These are phyloP conservation scores for Strobilomyces echinocephalus DNA, from an alignment of 768 basidiomycete species.

Conservation along the genomic window DNA sequence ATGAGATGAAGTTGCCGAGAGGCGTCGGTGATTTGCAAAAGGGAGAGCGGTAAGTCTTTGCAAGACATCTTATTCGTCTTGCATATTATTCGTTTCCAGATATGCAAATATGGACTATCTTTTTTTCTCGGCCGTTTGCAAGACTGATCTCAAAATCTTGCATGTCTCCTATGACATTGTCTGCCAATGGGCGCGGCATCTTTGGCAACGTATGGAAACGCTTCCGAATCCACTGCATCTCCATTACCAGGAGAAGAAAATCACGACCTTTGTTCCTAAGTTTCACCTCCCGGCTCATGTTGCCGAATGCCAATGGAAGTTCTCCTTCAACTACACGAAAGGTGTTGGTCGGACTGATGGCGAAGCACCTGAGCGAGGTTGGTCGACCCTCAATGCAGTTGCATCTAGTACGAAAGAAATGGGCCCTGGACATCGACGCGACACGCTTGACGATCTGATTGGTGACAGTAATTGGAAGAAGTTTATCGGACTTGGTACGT, in stretches of 20 bases:
- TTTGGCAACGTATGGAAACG: constrained; percentile 2
- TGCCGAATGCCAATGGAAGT: not conserved
- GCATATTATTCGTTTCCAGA: not conserved
- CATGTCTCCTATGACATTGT: constrained; percentile 17
- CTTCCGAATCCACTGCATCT: not conserved
- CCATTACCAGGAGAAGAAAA: not conserved
- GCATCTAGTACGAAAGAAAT: too few relatives aligned
- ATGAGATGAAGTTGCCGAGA: not conserved
- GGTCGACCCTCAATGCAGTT: too few relatives aligned
- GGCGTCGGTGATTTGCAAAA: not conserved
- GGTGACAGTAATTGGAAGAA: too few relatives aligned
- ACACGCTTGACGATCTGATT: too few relatives aligned
- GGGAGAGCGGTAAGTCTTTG: not conserved
- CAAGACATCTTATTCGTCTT: too few relatives aligned
- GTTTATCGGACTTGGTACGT: too few relatives aligned
- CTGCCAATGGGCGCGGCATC: constrained; percentile 10
- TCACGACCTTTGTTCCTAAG: not conserved
- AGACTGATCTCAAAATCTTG: not conserved
- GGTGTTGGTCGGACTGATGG: too few relatives aligned
- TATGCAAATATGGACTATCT: not conserved
- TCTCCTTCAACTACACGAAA: not conserved
- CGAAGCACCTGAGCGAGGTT: too few relatives aligned
- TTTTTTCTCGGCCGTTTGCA: not conserved
- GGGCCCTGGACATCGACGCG: too few relatives aligned
- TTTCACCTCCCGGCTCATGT: too few relatives aligned